A percentile compares a stretch with the other conserved stretches of the same genome.
These are phyloP conservation scores for Leucosporidium yakuticum DNA, from an alignment of 768 basidiomycete genomes.

Conservation along the genomic window DNA sequence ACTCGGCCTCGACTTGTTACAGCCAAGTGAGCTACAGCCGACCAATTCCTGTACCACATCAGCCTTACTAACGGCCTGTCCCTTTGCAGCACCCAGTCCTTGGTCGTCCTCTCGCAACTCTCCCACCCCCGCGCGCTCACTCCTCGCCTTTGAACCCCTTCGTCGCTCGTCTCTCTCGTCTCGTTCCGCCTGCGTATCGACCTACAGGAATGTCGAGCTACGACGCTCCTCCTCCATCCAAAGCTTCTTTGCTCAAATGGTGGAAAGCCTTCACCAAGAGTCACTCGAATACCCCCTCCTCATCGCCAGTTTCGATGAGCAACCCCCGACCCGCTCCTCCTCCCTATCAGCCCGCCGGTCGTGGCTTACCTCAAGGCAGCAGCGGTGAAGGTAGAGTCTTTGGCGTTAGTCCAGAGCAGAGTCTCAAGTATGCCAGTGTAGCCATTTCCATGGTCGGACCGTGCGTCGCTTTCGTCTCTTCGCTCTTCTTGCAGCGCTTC, in stretches of 20 bases:
- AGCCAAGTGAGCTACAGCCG: too few relatives aligned
- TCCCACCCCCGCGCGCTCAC: not conserved
- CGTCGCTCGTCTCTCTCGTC: not conserved
- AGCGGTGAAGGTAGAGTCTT: slow-evolving; percentile 54
- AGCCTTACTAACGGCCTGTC: not conserved
- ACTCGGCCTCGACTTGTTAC: too few relatives aligned
- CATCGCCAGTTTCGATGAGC: not conserved
- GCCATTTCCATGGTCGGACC: slow-evolving; percentile 86
- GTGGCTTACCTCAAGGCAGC: slow-evolving; percentile 15
- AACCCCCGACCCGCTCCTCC: not conserved
- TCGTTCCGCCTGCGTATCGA: not conserved
- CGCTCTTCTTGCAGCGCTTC: not conserved
- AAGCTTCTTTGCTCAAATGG: slow-evolving; percentile 20
- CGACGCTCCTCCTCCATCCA: slow-evolving; percentile 18
- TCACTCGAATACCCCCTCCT: not conserved
- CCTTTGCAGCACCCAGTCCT: not conserved
- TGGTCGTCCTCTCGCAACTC: not conserved
- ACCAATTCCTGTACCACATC: too few relatives aligned
- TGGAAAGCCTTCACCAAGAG: slow-evolving; percentile 28
- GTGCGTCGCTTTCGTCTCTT: slow-evolving; percentile 33
- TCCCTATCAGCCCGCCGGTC: slow-evolving; percentile 14
- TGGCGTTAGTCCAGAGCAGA: slow-evolving; percentile 74
- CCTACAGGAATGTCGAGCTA: not conserved
- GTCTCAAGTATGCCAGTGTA: slow-evolving; percentile 79
- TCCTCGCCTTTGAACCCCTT: too few relatives aligned